Base-by-base conservation (phyloP, 1,139 yeast genomes). In the Yamadazyma friedrichii region DNA sequence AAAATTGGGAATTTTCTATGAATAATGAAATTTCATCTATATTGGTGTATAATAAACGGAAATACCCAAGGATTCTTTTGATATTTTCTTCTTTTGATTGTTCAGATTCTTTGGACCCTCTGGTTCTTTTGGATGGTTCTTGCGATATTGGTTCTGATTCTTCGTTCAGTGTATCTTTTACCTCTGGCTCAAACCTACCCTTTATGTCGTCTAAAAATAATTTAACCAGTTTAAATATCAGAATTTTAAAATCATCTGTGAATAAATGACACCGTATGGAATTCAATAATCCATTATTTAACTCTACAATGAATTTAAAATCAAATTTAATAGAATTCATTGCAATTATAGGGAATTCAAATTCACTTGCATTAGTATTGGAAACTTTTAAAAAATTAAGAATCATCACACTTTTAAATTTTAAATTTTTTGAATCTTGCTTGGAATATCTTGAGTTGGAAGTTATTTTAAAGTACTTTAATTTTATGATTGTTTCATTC, bases 1-100 rank as follows among this genome's bases (percentile, higher is more conserved):
- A 42, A 4, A 68, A 39, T 13, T 48, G 48, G 11, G 61, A 49
- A 42, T 65, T 64, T 37, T 67, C 73, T 9, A 66, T 43, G 39
- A 65, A 63, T 3, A 70, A 28, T 9, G 70, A 59, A 22, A 42
- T 49, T 49, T 38, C 58, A 9, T 49, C 48, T 1, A 51, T 37
- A 9, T 43, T 42, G 12, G 44, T 36, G 33, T 53, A 52, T 3
- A 52, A 17, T 4, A 45, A 38, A 17, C 51, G 29, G 31, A 48
- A 33, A 11, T 12, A 30, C 22, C 22, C 13, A 9, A 17, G n/a
- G 13, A 30, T 24, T 28, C 15, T 4, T 16, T 33, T 20, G 10
- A 16, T 15, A 25, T n/a, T 28, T 20, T 41, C 25, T n/a, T 33
- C 6, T 3, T 29, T 15, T 13, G n/a, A 6, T 4, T n/a, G 6